Conservation (phyloP, 306 rosid genomes). For the Vicia villosa region DNA sequence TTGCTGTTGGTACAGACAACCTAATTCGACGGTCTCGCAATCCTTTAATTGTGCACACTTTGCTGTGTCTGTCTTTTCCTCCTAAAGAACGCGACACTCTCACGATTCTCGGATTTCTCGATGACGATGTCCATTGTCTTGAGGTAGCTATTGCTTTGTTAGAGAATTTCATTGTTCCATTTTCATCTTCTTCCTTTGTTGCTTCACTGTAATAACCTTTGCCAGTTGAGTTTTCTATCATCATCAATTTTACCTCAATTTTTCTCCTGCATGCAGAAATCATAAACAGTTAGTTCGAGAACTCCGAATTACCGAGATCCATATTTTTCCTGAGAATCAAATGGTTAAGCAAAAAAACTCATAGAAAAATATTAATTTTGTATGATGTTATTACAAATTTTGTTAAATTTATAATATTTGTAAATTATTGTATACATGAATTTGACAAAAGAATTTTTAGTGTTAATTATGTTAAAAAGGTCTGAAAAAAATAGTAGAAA, state of each 20-base stretch:
- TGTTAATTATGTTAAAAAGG: not conserved
- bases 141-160: constrained; percentile 48
- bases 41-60: constrained; percentile 83
- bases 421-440: not conserved
- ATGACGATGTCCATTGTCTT: constrained; percentile 72
- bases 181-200: constrained; percentile 50
- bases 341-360: no score
- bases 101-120: constrained; percentile 81
- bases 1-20: constrained; percentile 82
- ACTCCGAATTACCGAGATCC: not conserved
- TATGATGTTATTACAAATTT: not conserved
- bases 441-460: not conserved
- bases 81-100: constrained; percentile 80
- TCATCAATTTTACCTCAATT: constrained; percentile 36
- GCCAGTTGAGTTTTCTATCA: constrained; percentile 49
- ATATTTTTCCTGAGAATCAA: no score
- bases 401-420: not conserved
- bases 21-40: constrained; percentile 80
- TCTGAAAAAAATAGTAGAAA: not conserved
- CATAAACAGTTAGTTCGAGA: not conserved
- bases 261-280: constrained; percentile 11
- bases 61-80: constrained; percentile 98
- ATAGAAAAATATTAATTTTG: not conserved
- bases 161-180: not conserved
- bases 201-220: constrained; percentile 33